Evolutionary conservation across 352 stramenopile species (phyloP), one percentile per base, ranked within the genome.

Genomic region (Phytopythium aichiense): DNA sequence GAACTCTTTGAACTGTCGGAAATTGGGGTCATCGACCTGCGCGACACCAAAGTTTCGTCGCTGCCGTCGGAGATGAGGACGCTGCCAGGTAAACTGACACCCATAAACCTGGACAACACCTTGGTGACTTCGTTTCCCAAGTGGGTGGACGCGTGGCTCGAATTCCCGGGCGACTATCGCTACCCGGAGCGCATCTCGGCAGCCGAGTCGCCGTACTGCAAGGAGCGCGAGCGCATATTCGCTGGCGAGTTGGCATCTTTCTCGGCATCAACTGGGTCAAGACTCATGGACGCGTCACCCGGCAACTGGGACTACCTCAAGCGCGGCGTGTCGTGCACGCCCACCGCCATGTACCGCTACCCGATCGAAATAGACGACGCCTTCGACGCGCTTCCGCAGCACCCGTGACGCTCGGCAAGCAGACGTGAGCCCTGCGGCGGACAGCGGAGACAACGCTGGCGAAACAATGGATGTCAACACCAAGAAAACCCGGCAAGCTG

Each of bases 221-320:
- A 8, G 40, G 40, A 48, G 13, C 40, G 40, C 16, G 18, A 7
- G 1, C 40, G 18, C 40, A 48, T 48, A 0, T 48, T 48, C 18
- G 40, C 40, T 12, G 40, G 40, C 18, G 40, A 48, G 18, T 30
- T 31, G 9, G 9, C n/a, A 3, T 7, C 51, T 7, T 57, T 57
- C 51, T n/a, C 31, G 31, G 6, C 51, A 1, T 20, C 18, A n/a
- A 31, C 20, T 1, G 31, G 16, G 16, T 57, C 31, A 3, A 2
- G 30, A 3, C 31, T 57, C 30, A 40, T 45, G 33, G 28, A 57
- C 11, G 51, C 31, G 30, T 38, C 51, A 4, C 4, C 3, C 9
- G 31, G 4, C 51, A 57, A 57, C 31, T 57, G 51, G 51, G 30
- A 30, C 13, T 57, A 28, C 11, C 13, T 57, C 16, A 57, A 57